Evolutionary conservation across 108 stramenopile genomes (phyloP), one percentile per base, ranked within the genome.

Genomic region (Skeletonema grethae): DNA sequence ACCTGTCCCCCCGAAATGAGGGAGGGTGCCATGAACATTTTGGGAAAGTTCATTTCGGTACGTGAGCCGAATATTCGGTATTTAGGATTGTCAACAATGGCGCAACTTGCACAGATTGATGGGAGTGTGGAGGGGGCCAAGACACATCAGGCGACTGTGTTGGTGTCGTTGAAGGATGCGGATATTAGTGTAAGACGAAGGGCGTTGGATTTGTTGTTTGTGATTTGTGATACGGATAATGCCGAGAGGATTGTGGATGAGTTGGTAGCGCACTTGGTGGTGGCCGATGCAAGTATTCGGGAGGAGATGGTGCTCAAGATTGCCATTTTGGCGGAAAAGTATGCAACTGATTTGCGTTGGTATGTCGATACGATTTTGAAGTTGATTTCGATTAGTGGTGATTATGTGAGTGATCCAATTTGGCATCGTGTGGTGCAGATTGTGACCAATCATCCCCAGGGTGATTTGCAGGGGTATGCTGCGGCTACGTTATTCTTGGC

Each of bases 381-480:
- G 66, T 84, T 98, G 57, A 94, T 99, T 61, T 85, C 90, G 24
- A 87, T 95, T 35, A 95, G 97, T 57, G 98, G 98, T 0, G 97
- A 98, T 75, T 88, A 93, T 68, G 98, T 98, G 34, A 88, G 93
- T 62, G 98, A 97, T 75, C 88, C 94, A 8, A 97, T 99, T 58
- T 99, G 98, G 98, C 96, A 97, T 77, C 96, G 98, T 63, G 94
- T 97, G 36, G 96, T 99, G 53, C 96, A 98, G 69, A 97, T 99
- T 69, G 97, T 98, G n/a, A 97, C 96, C 45, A 98, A 98, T 83
- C 93, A 97, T 82, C 92, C 91, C 9, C 96, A 93, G 69, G 95
- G 92, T 53, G 92, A 95, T 66, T 65, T 96, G 53, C 97, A 98
- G 82, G 88, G 87, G n/a, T 98, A 97, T 85, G 97, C 97, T 4